These are phyloP conservation scores for Silene noctiflora DNA, from an alignment of 179 eudicot genomes.

Conservation along the genomic window DNA sequence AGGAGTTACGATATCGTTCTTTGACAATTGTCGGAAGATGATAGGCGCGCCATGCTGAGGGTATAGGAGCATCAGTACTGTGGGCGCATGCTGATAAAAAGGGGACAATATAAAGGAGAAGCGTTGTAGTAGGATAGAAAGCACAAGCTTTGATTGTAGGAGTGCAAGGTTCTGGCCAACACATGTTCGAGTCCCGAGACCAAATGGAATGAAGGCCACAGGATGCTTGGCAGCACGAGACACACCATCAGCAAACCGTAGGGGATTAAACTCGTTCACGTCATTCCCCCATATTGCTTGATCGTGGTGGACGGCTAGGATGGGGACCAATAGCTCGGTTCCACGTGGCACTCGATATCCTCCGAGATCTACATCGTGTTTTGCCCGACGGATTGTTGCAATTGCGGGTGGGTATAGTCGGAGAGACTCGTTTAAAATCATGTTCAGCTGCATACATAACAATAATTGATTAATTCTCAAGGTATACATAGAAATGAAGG, in stretches of 20 bases:
- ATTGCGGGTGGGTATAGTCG: slow-evolving; percentile 79
- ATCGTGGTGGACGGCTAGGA: slow-evolving; percentile 82
- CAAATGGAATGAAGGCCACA: slow-evolving; percentile 78
- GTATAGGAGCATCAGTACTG: slow-evolving; percentile 69
- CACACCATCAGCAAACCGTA: slow-evolving; percentile 57
- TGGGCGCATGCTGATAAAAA: slow-evolving; percentile 76
- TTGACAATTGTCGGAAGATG: slow-evolving; percentile 39
- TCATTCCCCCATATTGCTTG: slow-evolving; percentile 68
- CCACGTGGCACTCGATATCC: slow-evolving; percentile 57
- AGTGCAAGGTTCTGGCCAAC: slow-evolving; percentile 76
- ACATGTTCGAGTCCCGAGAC: slow-evolving; percentile 72
- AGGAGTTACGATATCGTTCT: too few relatives aligned
- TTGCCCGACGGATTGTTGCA: slow-evolving; percentile 69
- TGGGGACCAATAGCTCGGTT: slow-evolving; percentile 72
- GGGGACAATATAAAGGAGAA: slow-evolving; percentile 66
- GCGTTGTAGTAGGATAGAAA: slow-evolving; percentile 59
- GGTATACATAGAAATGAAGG: too few relatives aligned
- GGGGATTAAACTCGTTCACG: slow-evolving; percentile 67
- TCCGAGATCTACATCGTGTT: slow-evolving; percentile 63
- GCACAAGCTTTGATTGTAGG: slow-evolving; percentile 63
- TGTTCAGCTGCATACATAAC: slow-evolving; percentile 50
- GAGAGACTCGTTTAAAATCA: slow-evolving; percentile 76
- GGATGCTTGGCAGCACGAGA: slow-evolving; percentile 73
- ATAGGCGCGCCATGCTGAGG: slow-evolving; percentile 85
- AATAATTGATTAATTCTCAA: too few relatives aligned